Evolutionary conservation across 495 filamentous ascomycete species (phyloP), one percentile per base, ranked within the genome.

Genomic region (Pseudevernia furfuracea): DNA sequence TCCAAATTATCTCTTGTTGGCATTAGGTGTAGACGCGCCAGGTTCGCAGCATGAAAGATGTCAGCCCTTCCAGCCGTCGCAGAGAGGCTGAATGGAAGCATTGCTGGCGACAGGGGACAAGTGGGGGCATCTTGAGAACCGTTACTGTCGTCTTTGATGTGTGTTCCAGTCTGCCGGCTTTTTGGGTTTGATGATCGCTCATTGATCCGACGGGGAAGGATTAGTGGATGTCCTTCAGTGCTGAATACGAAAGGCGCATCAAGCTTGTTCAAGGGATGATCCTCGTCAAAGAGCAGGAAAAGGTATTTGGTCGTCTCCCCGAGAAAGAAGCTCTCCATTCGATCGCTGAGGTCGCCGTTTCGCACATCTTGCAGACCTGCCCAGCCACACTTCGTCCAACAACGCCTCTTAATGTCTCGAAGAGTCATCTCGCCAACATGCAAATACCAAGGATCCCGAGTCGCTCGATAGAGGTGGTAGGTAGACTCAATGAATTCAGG

Each of bases 261-360:
- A 23, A 92, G 74, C 9, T 82, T 84, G 77, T 97, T 97, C 34
- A 97, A 73, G 2, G 94, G 94, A 76, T 97, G 94, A 21, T 85
- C 81, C 41, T 84, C 80, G 59, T 94, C 89, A 74, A 93, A 97
- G 1, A 97, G 82, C 46, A 98, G 77, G 66, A 91, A 96, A 60
- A 98, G 77, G 74, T 98, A 98, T 74, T 97, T 96, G 61, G 89
- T 86, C 0, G 94, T 98, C 75, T 98, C 94, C 5, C 95, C 92
- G 2, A 97, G 80, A 73, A 96, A 97, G 79, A 98, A 98, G 74
- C 94, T 97, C 77, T 98, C 94, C 94, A 98, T 98, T 23, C 94
- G 87, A 71, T 98, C 94, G 70, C 83, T 92, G 71, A 88, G 86
- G 73, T 97, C 89, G 0, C 93, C 95, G 49, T 82, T 91, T 38